Evolutionary conservation across 2,329 filamentous ascomycete genomes (phyloP), one percentile per base, ranked within the genome.

Genomic region (Fragosphaeria purpurea): DNA sequence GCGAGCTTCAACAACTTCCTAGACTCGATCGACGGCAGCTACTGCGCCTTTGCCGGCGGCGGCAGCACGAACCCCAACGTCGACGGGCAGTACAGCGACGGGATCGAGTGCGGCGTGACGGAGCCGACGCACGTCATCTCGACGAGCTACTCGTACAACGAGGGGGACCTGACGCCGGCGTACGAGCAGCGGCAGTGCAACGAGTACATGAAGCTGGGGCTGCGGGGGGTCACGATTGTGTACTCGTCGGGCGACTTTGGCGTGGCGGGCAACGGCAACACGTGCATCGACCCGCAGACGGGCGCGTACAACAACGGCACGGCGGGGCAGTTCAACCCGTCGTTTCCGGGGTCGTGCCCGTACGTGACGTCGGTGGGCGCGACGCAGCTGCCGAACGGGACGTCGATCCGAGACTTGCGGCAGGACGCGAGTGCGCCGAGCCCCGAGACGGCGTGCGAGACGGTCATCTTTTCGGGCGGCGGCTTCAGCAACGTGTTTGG

Each of bases 131-230:
- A 78, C 51, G 75, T 79, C 50, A 73, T 79, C 52, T 73, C 69
- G 30, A 74, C 74, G 33, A 76, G 72, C 9, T 80, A 80, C 60
- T 70, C 67, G 10, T 72, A 73, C 55, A 72, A 74, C 55, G 76
- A 80, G 62, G 69, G 65, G n/a, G 70, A 72, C 47, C 62, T 74
- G 7, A 69, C 72, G 1, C 63, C 66, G 6, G 64, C 62, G 51
- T 80, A 79, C 58, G 69, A 73, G 53, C 56, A 66, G 46, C 66
- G 76, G 4, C 76, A 80, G 61, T 79, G 76, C 59, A 63, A 67
- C 50, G 75, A 79, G 64, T 79, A 75, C 61, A 70, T 78, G 70
- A 79, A 80, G 64, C 69, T 79, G 2, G 75, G 71, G 13, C 68
- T 78, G 39, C 70, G 70, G 57, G 75, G 75, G 22, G 67, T 76